Evolutionary conservation across 768 basidiomycete species (phyloP), one percentile per base, ranked within the genome.

Genomic region (Rhizopogon sp.): DNA sequence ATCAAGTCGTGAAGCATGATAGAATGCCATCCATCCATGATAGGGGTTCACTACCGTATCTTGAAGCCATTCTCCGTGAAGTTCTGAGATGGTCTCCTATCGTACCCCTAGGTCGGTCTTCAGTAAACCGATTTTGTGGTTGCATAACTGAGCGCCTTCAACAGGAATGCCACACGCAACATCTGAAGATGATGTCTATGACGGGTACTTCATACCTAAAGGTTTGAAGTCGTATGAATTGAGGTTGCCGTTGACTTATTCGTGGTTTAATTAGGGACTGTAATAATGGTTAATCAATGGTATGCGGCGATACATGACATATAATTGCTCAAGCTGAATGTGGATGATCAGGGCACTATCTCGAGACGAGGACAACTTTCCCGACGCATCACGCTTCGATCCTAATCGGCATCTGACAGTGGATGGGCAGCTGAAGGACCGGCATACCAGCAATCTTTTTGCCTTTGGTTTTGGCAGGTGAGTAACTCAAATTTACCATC

Each of bases 191-290:
- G 46, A 53, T 49, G 33, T 46, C 37, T 60, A 58, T 42, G 47
- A 54, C 22, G 65, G 60, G 9, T 71, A 72, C 53, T 66, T 64
- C 43, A 74, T 78, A 28, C 25, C 25, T 25, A 25, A 25, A 25
- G 25, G 25, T 25, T 25, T 4, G 25, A 25, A 25, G 25, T 25
- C 75, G 74, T 0, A 70, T 72, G 46, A 71, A 64, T 10, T 60
- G 11, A 11, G 17, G 17, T 31, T 39, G 28, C 16, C n/a, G 10
- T 22, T 41, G 25, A 17, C 25, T 25, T 7, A 28, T 31, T 16
- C 13, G 17, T 49, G 11, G 37, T 49, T 13, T 9, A 35, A 29
- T 25, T 17, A 52, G 50, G 50, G 20, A 8, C 70, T 4, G 53
- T 67, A 20, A 50, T 68, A 11, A 53, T 71, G 17, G 55, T 60